These are phyloP conservation scores for Acacia acuminata DNA, from an alignment of 306 rosid genomes.

Conservation along the genomic window DNA sequence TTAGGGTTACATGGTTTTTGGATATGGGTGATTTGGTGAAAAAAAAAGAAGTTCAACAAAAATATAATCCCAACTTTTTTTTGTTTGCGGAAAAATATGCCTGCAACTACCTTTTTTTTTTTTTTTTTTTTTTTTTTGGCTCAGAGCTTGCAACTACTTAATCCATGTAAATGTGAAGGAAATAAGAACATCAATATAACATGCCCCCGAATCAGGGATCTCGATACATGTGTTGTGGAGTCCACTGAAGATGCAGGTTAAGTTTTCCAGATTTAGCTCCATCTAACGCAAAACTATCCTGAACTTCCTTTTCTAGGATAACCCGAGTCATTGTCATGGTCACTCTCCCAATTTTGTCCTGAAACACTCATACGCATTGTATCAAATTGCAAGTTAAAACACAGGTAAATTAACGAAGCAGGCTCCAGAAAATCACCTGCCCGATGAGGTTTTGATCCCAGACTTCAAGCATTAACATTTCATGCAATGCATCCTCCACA, in stretches of 20 bases:
- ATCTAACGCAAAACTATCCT: slow-evolving; percentile 45
- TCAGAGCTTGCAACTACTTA: too few relatives aligned
- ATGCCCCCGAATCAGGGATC: slow-evolving; percentile 19
- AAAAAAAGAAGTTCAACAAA: too few relatives aligned
- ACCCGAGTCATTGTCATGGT: slow-evolving; percentile 64
- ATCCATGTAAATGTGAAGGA: not conserved
- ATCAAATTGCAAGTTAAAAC: not conserved
- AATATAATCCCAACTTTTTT: too few relatives aligned
- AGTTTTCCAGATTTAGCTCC: slow-evolving; percentile 61
- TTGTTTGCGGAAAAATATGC: too few relatives aligned
- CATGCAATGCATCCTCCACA: slow-evolving; percentile 92
- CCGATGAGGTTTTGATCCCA: slow-evolving; percentile 94
- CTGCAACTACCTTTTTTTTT: too few relatives aligned
- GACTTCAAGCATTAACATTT: slow-evolving; percentile 78
- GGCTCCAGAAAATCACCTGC: slow-evolving; percentile 54
- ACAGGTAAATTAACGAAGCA: not conserved
- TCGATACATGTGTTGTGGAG: slow-evolving; percentile 44
- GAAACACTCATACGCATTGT: not conserved
- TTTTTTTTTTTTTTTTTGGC: too few relatives aligned
- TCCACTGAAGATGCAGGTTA: slow-evolving; percentile 49
- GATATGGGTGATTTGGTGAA: not conserved
- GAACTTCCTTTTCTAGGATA: slow-evolving; percentile 52
- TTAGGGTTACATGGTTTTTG: not conserved
- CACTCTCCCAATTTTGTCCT: slow-evolving; percentile 60
- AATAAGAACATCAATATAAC: not conserved